Percentiles rank a stretch among this genome's conserved stretches.
phyloP scores from a whole-genome alignment of 495 filamentous ascomycete genomes.

The Chaetomium cochliodes region DNA sequence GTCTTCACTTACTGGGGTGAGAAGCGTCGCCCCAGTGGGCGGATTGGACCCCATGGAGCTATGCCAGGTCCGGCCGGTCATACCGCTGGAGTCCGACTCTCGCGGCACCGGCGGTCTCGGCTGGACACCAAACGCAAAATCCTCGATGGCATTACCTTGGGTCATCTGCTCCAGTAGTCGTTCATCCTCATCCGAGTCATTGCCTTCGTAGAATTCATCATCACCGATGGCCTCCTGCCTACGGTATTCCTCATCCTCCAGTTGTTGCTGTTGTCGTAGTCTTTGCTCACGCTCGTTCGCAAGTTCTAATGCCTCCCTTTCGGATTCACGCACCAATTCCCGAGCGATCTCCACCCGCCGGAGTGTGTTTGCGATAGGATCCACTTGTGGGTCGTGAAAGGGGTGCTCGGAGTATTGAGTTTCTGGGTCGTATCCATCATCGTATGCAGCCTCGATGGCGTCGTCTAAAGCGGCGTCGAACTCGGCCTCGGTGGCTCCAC shows the following conservation, averaged over 20 bases:
- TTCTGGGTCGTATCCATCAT: conserved; percentile 82
- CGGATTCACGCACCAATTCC: conserved; percentile 74
- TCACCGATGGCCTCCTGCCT: conserved; percentile 29
- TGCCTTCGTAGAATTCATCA: conserved; percentile 55
- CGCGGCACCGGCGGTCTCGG: conserved; percentile 76
- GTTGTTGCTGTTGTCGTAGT: conserved; percentile 40
- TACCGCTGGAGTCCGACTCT: conserved; percentile 83
- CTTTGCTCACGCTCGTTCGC: conserved; percentile 55
- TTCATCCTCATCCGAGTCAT: conserved; percentile 88
- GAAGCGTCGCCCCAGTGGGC: conserved; percentile 65
- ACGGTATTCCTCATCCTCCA: conserved; percentile 41
- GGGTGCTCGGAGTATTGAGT: conserved; percentile 45
- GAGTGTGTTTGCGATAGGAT: conserved; percentile 58
- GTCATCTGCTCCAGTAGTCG: conserved; percentile 91
- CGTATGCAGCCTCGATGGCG: conserved; percentile 93
- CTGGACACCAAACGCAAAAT: conserved; percentile 75
- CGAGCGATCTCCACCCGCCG: conserved; percentile 75
- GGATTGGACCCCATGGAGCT: conserved; percentile 80
- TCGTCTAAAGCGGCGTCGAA: conserved; percentile 95
- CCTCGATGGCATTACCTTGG: conserved; percentile 79
- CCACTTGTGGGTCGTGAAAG: conserved; percentile 44
- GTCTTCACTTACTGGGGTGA: conserved; percentile 78
- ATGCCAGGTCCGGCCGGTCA: conserved; percentile 82
- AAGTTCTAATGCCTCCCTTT: conserved; percentile 67
- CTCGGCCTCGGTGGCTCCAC: conserved; percentile 80